Evolutionary conservation across 306 rosid genomes (phyloP).

Genomic region (Acacia confusa): DNA sequence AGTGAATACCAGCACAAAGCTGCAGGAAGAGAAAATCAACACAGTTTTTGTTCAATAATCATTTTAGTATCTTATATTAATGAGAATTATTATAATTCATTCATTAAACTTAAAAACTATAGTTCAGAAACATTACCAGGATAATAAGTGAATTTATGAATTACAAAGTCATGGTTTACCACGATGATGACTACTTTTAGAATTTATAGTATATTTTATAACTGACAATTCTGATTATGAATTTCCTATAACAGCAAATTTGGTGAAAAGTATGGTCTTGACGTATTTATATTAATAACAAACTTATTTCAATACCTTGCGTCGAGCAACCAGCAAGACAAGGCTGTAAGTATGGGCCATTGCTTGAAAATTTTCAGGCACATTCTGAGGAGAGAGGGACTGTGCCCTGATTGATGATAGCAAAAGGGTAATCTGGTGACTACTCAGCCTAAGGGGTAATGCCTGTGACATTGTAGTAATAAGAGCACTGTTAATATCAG

Average conservation of each 20-base stretch:
- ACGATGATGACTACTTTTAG: background rate
- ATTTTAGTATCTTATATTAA: too few relatives aligned
- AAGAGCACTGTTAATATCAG: conserved; percentile 27
- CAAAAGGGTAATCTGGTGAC: conserved; percentile 84
- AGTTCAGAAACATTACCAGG: background rate
- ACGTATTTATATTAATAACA: background rate
- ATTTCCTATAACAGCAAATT: background rate
- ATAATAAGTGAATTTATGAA: background rate
- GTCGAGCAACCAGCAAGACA: conserved; percentile 77
- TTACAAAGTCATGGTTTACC: background rate
- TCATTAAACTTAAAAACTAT: background rate
- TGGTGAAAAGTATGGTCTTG: background rate
- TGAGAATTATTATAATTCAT: background rate
- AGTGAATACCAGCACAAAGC: too few relatives aligned
- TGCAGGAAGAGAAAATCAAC: too few relatives aligned
- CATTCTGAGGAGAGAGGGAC: conserved; percentile 70
- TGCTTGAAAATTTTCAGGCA: conserved; percentile 89
- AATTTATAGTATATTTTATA: background rate
- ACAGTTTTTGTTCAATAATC: too few relatives aligned
- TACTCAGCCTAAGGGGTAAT: conserved; percentile 78
- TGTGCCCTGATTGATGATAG: conserved; percentile 91
- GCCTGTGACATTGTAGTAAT: conserved; percentile 51
- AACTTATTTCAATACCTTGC: conserved; percentile 60
- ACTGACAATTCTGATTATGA: background rate
- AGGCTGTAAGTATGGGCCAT: conserved; percentile 92